Base-by-base conservation (phyloP, 306 rosid genomes). In the Chamaecrista fasciculata region DNA sequence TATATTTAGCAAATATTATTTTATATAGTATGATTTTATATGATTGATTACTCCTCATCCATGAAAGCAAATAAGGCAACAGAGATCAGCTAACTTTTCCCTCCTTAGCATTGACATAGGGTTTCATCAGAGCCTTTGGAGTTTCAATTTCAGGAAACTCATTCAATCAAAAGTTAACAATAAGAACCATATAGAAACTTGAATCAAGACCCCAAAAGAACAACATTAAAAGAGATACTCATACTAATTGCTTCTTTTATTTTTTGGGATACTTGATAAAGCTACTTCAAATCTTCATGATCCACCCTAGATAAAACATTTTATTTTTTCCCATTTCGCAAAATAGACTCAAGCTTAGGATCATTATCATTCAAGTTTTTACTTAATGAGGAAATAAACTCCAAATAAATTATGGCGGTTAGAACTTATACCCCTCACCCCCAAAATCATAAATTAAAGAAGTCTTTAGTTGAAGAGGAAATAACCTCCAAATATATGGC, bases 271-370 rank as follows among this genome's bases (percentile, higher is more conserved):
- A 92, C 91, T 18, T 52, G 84, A 69, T 76, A 56, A 46, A 92
- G 96, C 76, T 86, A 85, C 46, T 79, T 60, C 74, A 92, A 69
- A 78, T 92, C 98, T 16, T 86, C 85, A 67, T 92, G 98, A 1
- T 89, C 84, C 5, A 89, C 96, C 18, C 95, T 81, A 37, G 89
- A 81, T 28, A 89, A 42, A 23, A 92, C 69, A n/a, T n/a, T n/a
- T n/a, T n/a, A n/a, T n/a, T n/a, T n/a, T n/a, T n/a, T n/a, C n/a
- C n/a, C n/a, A n/a, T n/a, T n/a, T n/a, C n/a, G n/a, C n/a, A n/a
- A n/a, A n/a, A n/a, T n/a, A n/a, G n/a, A n/a, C n/a, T n/a, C n/a
- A n/a, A n/a, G n/a, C n/a, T n/a, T n/a, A n/a, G n/a, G n/a, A n/a
- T n/a, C n/a, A n/a, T n/a, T n/a, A n/a, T n/a, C n/a, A n/a, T n/a